Evolutionary conservation across 2,329 filamentous ascomycete species (phyloP).

Genomic region (Fusarium anthophilum): DNA sequence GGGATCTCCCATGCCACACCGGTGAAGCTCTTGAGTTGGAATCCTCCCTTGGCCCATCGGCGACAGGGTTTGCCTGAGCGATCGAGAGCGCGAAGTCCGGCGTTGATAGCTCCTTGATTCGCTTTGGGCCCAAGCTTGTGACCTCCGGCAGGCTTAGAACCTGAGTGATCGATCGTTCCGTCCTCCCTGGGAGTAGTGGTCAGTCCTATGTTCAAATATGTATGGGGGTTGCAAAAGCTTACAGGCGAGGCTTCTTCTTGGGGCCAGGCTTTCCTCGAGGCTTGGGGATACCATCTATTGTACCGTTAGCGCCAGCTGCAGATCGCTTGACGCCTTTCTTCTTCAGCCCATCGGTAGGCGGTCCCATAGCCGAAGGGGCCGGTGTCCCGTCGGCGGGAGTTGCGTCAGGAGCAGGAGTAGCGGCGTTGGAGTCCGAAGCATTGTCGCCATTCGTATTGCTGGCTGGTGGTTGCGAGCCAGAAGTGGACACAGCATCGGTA

Average conservation of each 20-base stretch:
- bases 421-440: slow-evolving; percentile 67
- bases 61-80: slow-evolving; percentile 91
- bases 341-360: slow-evolving; percentile 70
- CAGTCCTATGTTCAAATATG: slow-evolving; percentile 35
- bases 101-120: slow-evolving; percentile 97
- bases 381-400: slow-evolving; percentile 62
- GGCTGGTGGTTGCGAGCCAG: slow-evolving; percentile 42
- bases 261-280: slow-evolving; percentile 88
- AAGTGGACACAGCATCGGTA: slow-evolving; percentile 51
- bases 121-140: slow-evolving; percentile 96
- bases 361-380: slow-evolving; percentile 65
- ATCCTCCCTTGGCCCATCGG: slow-evolving; percentile 85
- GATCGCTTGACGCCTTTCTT: slow-evolving; percentile 80
- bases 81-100: slow-evolving; percentile 91
- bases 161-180: slow-evolving; percentile 67
- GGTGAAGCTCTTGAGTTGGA: slow-evolving; percentile 91
- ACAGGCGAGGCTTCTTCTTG: slow-evolving; percentile 96
- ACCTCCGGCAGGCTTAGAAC: slow-evolving; percentile 60
- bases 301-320: slow-evolving; percentile 71
- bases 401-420: slow-evolving; percentile 65
- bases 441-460: slow-evolving; percentile 62
- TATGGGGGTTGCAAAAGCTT: slow-evolving; percentile 57
- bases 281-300: slow-evolving; percentile 71
- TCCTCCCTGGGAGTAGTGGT: slow-evolving; percentile 62
- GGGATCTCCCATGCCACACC: slow-evolving; percentile 83